These are phyloP conservation scores for Bretschneidera sinensis DNA, from an alignment of 345 rosid species.

Conservation along the genomic window DNA sequence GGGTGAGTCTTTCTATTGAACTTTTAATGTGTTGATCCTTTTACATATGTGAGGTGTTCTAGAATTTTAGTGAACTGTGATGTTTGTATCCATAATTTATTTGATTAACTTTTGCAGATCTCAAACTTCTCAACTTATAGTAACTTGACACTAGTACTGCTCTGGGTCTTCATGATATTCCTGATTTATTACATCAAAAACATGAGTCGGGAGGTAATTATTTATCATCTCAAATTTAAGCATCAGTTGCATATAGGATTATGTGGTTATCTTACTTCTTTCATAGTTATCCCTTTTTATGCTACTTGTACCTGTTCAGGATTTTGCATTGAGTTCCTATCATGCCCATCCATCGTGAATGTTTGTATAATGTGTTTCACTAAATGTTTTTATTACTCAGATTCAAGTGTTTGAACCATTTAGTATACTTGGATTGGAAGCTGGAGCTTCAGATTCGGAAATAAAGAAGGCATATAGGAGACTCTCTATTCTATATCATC, in stretches of 20 bases:
- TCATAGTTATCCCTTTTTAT: too few relatives aligned
- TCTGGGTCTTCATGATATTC: conserved; percentile 86
- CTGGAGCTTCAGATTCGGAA: conserved; percentile 79
- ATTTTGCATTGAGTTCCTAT: not conserved
- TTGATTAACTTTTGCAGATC: conserved; percentile 47
- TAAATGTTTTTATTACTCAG: conserved; percentile 33
- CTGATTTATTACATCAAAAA: conserved; percentile 80
- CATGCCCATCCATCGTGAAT: not conserved
- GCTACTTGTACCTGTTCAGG: not conserved
- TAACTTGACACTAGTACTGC: conserved; percentile 78
- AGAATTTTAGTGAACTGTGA: not conserved
- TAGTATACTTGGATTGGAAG: conserved; percentile 70
- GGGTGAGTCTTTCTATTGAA: conserved; percentile 35
- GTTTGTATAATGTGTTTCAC: conserved; percentile 5
- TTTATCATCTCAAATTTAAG: conserved; percentile 5
- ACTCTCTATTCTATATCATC: conserved; percentile 90
- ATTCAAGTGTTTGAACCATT: conserved; percentile 88
- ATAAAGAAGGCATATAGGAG: conserved; percentile 91
- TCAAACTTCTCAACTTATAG: conserved; percentile 91
- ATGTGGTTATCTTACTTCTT: not conserved
- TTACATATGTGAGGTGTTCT: not conserved
- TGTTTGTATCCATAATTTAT: not conserved
- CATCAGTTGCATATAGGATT: not conserved
- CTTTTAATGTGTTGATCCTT: conserved; percentile 3
- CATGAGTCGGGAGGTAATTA: conserved; percentile 74